Evolutionary conservation across 768 basidiomycete species (phyloP).

Genomic region (Aureoboletus auriporus): DNA sequence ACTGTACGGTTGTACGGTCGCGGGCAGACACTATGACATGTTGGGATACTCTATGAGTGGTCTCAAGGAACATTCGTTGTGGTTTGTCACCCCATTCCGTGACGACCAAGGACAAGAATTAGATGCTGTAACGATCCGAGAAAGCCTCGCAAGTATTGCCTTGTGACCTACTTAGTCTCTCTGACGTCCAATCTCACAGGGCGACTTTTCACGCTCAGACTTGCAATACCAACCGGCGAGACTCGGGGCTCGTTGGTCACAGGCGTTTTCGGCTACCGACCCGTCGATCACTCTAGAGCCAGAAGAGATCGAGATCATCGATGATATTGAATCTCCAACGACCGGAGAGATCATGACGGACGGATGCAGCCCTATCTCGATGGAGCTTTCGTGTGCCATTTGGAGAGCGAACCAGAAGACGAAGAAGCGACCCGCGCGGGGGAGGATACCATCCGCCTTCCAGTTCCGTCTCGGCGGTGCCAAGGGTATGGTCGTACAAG

Average conservation of each 20-base stretch:
- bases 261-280: slow-evolving; percentile 51
- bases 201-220: slow-evolving; percentile 32
- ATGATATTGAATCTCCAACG: slow-evolving; percentile 27
- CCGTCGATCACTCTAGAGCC: slow-evolving; percentile 37
- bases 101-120: slow-evolving; percentile 20
- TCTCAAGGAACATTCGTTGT: slow-evolving; percentile 44
- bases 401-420: slow-evolving; percentile 32
- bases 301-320: slow-evolving; percentile 31
- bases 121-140: slow-evolving; percentile 28
- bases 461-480: slow-evolving; percentile 45
- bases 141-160: slow-evolving; percentile 27
- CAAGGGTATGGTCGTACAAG: slow-evolving; percentile 46
- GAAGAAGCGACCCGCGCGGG: slow-evolving; percentile 19
- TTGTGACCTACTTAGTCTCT: not conserved
- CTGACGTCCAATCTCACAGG: slow-evolving; percentile 24
- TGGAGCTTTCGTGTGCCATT: slow-evolving; percentile 32
- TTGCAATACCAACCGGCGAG: slow-evolving; percentile 40
- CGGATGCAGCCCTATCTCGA: slow-evolving; percentile 47
- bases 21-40: slow-evolving; percentile 42
- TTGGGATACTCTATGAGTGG: slow-evolving; percentile 54
- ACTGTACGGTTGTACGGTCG: slow-evolving; percentile 34
- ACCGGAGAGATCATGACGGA: slow-evolving; percentile 43
- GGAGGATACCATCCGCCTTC: slow-evolving; percentile 35
- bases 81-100: slow-evolving; percentile 44
- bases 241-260: slow-evolving; percentile 49